Percentiles rank a stretch among this genome's conserved stretches.
Conservation (phyloP, 1,139 yeast species). For the Blastobotrys illinoisensis region DNA sequence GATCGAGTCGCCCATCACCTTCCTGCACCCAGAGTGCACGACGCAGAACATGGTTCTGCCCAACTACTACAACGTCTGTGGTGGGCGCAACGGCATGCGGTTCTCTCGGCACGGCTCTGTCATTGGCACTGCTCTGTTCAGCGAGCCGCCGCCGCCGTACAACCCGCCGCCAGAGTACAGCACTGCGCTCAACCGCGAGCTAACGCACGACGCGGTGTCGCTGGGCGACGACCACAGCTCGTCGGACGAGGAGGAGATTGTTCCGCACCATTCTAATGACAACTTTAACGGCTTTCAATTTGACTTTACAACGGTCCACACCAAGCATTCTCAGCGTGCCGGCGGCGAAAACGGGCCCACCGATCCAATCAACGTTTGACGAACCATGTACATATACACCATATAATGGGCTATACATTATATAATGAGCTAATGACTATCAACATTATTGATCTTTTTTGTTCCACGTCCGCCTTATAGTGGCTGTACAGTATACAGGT, state of each 20-base stretch:
- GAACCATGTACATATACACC: no score
- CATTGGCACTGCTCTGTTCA: not conserved
- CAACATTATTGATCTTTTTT: no score
- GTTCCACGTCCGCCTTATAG: no score
- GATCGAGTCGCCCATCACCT: conserved; percentile 85
- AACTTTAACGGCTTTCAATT: not conserved
- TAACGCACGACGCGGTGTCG: not conserved
- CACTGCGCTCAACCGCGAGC: not conserved
- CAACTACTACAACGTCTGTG: conserved; percentile 24
- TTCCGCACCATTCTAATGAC: not conserved
- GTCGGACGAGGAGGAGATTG: not conserved
- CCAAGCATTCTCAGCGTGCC: not conserved
- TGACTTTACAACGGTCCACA: not conserved
- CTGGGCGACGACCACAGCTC: not conserved
- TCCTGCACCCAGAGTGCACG: conserved; percentile 47
- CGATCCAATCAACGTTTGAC: not conserved
- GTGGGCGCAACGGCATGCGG: not conserved
- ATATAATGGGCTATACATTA: no score
- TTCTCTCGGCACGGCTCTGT: not conserved
- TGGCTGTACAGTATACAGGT: no score
- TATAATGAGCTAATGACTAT: not conserved
- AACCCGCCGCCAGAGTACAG: not conserved
- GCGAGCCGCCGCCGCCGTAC: not conserved
- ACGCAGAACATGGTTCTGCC: conserved; percentile 36
- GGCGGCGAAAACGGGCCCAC: not conserved